Evolutionary conservation across 345 rosid genomes (phyloP).

Genomic region (Lepidium didymum): DNA sequence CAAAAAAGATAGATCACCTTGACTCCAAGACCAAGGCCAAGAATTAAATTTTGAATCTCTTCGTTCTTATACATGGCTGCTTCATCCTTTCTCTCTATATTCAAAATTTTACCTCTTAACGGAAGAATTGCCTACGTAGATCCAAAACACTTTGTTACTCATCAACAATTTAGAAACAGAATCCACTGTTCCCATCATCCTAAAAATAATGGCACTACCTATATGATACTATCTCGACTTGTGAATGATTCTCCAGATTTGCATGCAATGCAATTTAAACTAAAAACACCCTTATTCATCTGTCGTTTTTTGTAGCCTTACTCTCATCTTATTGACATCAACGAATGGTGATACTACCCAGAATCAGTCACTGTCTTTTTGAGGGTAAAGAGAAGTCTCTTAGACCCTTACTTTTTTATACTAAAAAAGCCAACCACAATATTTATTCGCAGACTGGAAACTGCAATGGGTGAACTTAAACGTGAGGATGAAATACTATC

Average conservation of each 20-base stretch:
- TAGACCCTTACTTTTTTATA: background rate
- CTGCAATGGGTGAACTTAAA: background rate
- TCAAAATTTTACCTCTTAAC: constrained; percentile 90
- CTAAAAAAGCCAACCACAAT: no score
- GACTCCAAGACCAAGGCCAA: constrained; percentile 94
- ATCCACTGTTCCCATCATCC: background rate
- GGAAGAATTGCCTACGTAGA: constrained; percentile 90
- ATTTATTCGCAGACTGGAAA: background rate
- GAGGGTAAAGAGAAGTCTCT: background rate
- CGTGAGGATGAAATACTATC: background rate
- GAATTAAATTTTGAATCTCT: constrained; percentile 95
- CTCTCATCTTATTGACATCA: background rate
- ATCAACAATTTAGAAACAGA: background rate
- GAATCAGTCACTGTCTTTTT: background rate
- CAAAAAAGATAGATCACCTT: constrained; percentile 42
- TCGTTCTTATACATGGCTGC: constrained; percentile 98
- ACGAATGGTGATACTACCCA: background rate
- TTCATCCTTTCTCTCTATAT: constrained; percentile 92
- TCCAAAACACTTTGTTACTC: background rate
- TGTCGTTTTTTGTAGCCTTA: background rate
- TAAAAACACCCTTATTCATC: background rate
- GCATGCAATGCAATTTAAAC: background rate
- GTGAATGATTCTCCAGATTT: background rate
- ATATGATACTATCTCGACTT: background rate
- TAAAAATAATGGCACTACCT: background rate